Evolutionary conservation across 1,284 basidiomycete species (phyloP), one percentile per base, ranked within the genome.

Genomic region (Irpex lacteus): DNA sequence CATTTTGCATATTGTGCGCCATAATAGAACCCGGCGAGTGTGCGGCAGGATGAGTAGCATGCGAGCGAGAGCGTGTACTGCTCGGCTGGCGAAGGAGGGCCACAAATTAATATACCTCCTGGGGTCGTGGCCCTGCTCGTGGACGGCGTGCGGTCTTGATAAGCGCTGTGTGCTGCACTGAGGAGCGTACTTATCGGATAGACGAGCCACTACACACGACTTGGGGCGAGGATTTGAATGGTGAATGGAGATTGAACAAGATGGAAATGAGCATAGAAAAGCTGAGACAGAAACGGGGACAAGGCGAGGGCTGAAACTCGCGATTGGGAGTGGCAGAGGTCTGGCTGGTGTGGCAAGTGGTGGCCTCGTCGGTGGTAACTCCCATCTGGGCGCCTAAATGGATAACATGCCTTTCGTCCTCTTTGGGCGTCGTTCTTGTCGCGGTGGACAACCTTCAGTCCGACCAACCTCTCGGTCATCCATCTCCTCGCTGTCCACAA

Each of bases 371-470:
- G 65, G 65, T 66, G 44, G 65, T 63, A 57, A 66, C 65, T 49
- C 44, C 19, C 59, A 63, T 63, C 65, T 44, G 36, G 62, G 65
- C 62, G 59, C 37, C 65, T 59, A 40, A 26, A 19, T 56, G 57
- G 21, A 36, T 52, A 56, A 56, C 61, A 47, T 55, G 47, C 59
- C 60, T 37, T 66, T 66, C 50, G 65, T 60, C 65, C 63, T 54
- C 65, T 63, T 66, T 65, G 40, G 65, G 65, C 62, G 62, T 63
- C 62, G 61, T 63, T 52, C 61, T 65, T 54, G 61, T 66, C 61
- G 65, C 65, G 65, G 60, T 63, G 62, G 65, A 60, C 65, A 63
- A 61, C 62, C 26, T 53, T 53, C 63, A 59, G 26, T 60, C 59
- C 60, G 50, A 44, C 55, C 38, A 52, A 21, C 53, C 36, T 53